Percentiles rank a stretch among this genome's conserved stretches.
Evolutionary conservation across 257 asterid species (phyloP).

Genomic region (Anisodus acutangulus): DNA sequence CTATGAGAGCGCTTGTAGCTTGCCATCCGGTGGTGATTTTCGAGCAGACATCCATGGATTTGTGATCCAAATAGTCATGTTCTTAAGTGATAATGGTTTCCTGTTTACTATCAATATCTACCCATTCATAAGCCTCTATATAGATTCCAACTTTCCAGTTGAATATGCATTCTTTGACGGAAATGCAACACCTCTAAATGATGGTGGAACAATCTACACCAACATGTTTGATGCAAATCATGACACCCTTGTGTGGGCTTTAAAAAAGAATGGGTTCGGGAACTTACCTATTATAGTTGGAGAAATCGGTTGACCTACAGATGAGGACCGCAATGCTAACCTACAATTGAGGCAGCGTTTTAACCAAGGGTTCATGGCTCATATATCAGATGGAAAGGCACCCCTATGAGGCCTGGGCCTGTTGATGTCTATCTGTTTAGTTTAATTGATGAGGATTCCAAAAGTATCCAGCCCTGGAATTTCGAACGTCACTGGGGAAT

Average conservation of each 20-base stretch:
- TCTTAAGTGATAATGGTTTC: conserved; percentile 65
- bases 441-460: conserved; percentile 76
- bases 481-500: conserved; percentile 90
- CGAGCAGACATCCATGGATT: conserved; percentile 65
- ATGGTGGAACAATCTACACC: conserved; percentile 63
- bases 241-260: conserved; percentile 80
- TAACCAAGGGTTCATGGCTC: conserved; percentile 80
- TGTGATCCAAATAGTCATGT: conserved; percentile 59
- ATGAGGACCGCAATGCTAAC: conserved; percentile 73
- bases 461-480: conserved; percentile 79
- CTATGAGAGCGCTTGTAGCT: conserved; percentile 52
- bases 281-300: conserved; percentile 71
- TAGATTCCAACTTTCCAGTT: conserved; percentile 68
- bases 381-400: conserved; percentile 64
- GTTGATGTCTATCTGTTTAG: conserved; percentile 74
- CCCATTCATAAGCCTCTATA: conserved; percentile 84
- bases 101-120: conserved; percentile 82
- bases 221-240: conserved; percentile 88
- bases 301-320: conserved; percentile 91
- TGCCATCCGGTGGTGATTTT: conserved; percentile 79
- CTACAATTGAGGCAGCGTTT: conserved; percentile 55
- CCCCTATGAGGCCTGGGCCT: conserved; percentile 80
- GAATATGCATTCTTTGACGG: conserved; percentile 87
- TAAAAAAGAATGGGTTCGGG: conserved; percentile 66
- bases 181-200: conserved; percentile 54